Base-by-base conservation (phyloP, 148 eudicot species). In the Euryodendron excelsum region DNA sequence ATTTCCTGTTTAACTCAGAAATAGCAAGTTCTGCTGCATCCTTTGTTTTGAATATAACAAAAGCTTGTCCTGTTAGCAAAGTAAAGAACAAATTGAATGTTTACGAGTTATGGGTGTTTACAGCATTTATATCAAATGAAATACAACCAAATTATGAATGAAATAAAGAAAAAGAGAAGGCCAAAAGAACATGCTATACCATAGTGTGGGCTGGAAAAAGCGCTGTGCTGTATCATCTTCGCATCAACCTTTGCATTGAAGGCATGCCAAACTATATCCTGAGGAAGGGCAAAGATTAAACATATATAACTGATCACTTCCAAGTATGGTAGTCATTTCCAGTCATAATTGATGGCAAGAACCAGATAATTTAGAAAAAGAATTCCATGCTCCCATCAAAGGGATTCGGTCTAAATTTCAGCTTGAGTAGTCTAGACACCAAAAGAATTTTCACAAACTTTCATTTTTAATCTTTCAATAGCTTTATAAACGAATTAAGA, bases 1-100 rank as follows among this genome's bases (percentile, higher is more conserved):
- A 90, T 59, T 75, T 86, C 37, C 75, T 65, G 34, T 79, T 79
- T 52, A 92, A 79, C 81, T 84, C 77, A 17, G 61, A 63, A 65
- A 86, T 53, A 65, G 88, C 87, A 69, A 39, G 80, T 0, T 90
- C 86, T 65, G 89, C 90, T 50, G 84, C 90, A 77, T 78, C 88
- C 72, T 65, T 81, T 37, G 91, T 73, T 70, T 77, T 79, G 83
- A 92, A 87, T 76, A 85, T 61, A 44, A 88, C 90, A 68, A 90
- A 75, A 59, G 97, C 93, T 85, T 81, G 85, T 56, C 94, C 97
- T 93, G 83, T 47, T 56, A 75, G 63, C 44, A 60, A 25, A 74
- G 14, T 21, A 75, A 61, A 37, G 27, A 23, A 75, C 28, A 18
- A n/a, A 53, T 1, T 18, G 2, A 17, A 52, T 14, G 0, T 20